Conservation (phyloP, 805 yeast genomes). For the Ogataea polymorpha region DNA sequence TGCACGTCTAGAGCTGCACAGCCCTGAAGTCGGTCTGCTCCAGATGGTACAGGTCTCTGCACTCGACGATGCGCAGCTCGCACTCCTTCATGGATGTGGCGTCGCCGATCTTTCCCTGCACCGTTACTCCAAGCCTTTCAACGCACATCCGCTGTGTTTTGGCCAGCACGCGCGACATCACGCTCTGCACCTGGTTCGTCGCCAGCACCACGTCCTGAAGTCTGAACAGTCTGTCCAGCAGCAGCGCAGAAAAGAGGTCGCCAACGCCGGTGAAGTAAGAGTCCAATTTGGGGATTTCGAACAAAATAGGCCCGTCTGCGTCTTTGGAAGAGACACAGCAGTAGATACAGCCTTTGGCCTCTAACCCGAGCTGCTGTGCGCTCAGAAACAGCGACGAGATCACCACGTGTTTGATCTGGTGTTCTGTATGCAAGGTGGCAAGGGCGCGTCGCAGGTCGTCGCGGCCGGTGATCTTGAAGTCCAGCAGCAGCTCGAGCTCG, state of each 20-base stretch:
- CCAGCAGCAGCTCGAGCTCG: slow-evolving; percentile 67
- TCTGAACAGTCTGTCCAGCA: slow-evolving; percentile 57
- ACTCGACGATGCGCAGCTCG: slow-evolving; percentile 68
- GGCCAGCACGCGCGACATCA: slow-evolving; percentile 50
- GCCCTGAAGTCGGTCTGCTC: slow-evolving; percentile 10
- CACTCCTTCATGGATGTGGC: slow-evolving; percentile 61
- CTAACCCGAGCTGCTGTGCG: slow-evolving; percentile 17
- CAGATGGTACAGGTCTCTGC: slow-evolving; percentile 38
- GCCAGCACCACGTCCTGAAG: slow-evolving; percentile 30
- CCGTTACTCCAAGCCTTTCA: slow-evolving; percentile 35
- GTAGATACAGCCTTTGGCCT: slow-evolving; percentile 29
- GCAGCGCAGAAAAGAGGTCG: slow-evolving; percentile 78
- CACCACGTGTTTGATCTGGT: slow-evolving; percentile 56
- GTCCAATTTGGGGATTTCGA: slow-evolving; percentile 58
- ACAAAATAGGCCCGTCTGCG: slow-evolving; percentile 27
- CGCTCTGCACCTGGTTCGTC: slow-evolving; percentile 52
- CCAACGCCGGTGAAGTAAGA: slow-evolving; percentile 96
- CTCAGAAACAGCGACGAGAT: slow-evolving; percentile 51
- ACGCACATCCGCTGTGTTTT: slow-evolving; percentile 43
- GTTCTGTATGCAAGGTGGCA: slow-evolving; percentile 43
- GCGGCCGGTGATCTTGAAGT: slow-evolving; percentile 38
- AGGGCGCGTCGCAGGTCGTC: slow-evolving; percentile 47
- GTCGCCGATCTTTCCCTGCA: slow-evolving; percentile 54
- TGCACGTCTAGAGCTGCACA: neutral
- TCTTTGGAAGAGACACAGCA: slow-evolving; percentile 43